phyloP scores from a whole-genome alignment of 495 filamentous ascomycete genomes.

The Cercophora sp. region DNA sequence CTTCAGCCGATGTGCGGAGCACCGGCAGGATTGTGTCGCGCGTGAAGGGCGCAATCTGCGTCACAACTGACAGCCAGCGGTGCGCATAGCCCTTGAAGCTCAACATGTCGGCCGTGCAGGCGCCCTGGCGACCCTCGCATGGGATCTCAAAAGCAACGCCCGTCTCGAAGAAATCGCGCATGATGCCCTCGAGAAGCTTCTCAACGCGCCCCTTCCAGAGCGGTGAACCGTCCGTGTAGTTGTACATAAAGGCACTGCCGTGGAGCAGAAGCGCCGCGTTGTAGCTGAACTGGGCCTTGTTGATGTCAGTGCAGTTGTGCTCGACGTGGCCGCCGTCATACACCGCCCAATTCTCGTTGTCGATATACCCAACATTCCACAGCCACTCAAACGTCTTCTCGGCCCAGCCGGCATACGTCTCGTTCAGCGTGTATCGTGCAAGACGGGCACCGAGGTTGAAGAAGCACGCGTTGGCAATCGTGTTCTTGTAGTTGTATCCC shows the following conservation, averaged over 20 bases:
- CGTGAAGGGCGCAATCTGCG: constrained; percentile 67
- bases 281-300: constrained; percentile 67
- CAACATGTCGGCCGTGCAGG: constrained; percentile 70
- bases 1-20: constrained; percentile 57
- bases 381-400: constrained; percentile 73
- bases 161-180: constrained; percentile 54
- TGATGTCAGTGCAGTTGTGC: constrained; percentile 58
- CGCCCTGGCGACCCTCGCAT: constrained; percentile 56
- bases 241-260: constrained; percentile 75
- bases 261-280: constrained; percentile 69
- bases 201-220: constrained; percentile 57
- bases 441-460: constrained; percentile 78
- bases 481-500: constrained; percentile 85
- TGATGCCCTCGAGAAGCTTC: constrained; percentile 54
- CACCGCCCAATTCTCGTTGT: constrained; percentile 50
- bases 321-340: constrained; percentile 67
- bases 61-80: constrained; percentile 71
- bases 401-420: constrained; percentile 76
- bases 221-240: constrained; percentile 41
- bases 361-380: constrained; percentile 57
- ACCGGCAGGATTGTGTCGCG: constrained; percentile 54
- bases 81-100: constrained; percentile 79
- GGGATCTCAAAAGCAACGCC: constrained; percentile 63
- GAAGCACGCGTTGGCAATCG: constrained; percentile 60
- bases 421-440: constrained; percentile 70